Base-by-base conservation (phyloP, 2,329 filamentous ascomycete genomes). In the Scorias spongiosa region DNA sequence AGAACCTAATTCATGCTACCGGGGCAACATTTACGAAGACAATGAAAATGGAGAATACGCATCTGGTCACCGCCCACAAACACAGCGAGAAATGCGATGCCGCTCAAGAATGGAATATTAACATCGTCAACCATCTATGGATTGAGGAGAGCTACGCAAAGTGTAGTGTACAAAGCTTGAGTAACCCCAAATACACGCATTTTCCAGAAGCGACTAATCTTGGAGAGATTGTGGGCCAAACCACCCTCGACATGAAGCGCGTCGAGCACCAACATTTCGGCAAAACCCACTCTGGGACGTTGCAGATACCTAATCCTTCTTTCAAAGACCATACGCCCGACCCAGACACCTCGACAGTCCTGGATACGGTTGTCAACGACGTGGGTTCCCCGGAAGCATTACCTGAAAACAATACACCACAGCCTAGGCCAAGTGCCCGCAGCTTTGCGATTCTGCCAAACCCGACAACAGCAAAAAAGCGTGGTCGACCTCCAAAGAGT, bases 81-180 rank as follows among this genome's bases (percentile, higher is more conserved):
- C 78, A 78, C 45, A 93, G 89, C 57, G 91, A 96, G 58, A 98
- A 98, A 63, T 95, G 84, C 60, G 80, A 82, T 32, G 91, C 91
- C 1, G 91, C 91, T 0, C 76, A 78, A 48, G 91, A 96, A 64
- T 98, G 91, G 91, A 81, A 82, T 43, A 80, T 96, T 44, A 69
- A 86, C 45, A 81, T 94, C 54, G 70, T 94, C 54, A 98, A 96
- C 60, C 91, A 98, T 59, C 71, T 98, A 1, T 98, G 91, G 91
- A 74, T 98, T 39, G 91, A 98, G 62, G 91, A 98, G 58, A 93
- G 87, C 63, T 98, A 96, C 58, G 86, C 89, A 1, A 86, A 83
- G 59, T 94, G 87, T 67, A 74, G 83, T 56, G 68, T 81, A 46
- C 81, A 85, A 58, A 75, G 76, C 0, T 66, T 88, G 17, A 81